Base-by-base conservation (phyloP, 441 rosid species). In the Eutrema salsugineum region DNA sequence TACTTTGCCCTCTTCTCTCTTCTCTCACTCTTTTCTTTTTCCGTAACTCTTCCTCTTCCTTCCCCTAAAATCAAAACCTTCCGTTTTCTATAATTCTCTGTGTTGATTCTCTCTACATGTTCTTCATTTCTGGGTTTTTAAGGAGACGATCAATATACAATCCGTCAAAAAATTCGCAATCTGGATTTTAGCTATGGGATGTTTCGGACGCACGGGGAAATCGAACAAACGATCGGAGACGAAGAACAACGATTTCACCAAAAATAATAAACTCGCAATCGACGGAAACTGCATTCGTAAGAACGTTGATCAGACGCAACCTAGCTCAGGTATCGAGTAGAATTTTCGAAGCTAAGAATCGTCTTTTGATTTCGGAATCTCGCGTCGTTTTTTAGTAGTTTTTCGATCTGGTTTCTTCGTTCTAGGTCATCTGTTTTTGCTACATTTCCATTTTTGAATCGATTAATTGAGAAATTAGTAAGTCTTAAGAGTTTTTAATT, bases 131-230 rank as follows among this genome's bases (percentile, higher is more conserved):
- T 54, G 11, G 56, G 36, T n/a, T 20, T 28, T 10, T 7, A 11
- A 65, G 55, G 60, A 43, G 24, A 40, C 27, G 60, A 63, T 8
- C 50, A 59, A 60, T 11, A 7, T 9, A 47, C 17, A n/a, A 43
- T 20, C 22, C 43, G 14, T 24, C 27, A 24, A 24, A 24, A 20
- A 24, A 24, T 63, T 59, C 49, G 11, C 30, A 24, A 22, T 22
- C 24, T 22, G 24, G 19, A 16, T 4, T 4, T 8, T 48, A 56
- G 76, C 56, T 55, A 90, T 88, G 97, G 90, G 88, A 54, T 88
- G 90, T 81, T 87, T 87, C 73, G 49, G 87, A 46, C 88, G 82
- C 61, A 11, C 67, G 68, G 78, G 79, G 44, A 73, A 74, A 71
- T 51, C 85, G 11, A 81, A 54, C 65, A 82, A 73, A 68, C 80